These are phyloP conservation scores for Trapa bicornis DNA, from an alignment of 345 rosid species.

Conservation along the genomic window DNA sequence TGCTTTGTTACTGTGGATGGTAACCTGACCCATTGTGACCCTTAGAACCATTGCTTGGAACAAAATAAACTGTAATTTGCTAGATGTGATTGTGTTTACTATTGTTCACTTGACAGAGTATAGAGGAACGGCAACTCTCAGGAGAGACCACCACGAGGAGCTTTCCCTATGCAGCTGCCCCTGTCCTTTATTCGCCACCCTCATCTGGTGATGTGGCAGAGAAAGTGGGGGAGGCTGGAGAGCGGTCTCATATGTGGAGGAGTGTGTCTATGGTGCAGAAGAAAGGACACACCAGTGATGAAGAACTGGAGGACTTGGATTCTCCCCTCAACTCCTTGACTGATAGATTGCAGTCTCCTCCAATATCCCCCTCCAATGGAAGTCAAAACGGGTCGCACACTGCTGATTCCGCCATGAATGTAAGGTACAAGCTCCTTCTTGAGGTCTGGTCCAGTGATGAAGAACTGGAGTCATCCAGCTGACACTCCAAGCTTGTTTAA, in stretches of 20 bases:
- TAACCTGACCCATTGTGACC: not conserved
- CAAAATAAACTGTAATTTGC: not conserved
- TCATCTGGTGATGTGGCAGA: slow-evolving; percentile 45
- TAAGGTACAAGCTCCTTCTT: slow-evolving; percentile 67
- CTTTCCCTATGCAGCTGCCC: slow-evolving; percentile 67
- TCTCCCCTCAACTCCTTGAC: slow-evolving; percentile 55
- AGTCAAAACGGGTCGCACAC: slow-evolving; percentile 20
- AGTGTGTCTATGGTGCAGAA: slow-evolving; percentile 51
- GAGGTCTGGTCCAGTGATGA: slow-evolving; percentile 84
- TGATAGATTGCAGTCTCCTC: slow-evolving; percentile 32
- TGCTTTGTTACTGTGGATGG: not conserved
- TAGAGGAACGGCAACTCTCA: slow-evolving; percentile 42
- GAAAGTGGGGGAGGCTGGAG: slow-evolving; percentile 49
- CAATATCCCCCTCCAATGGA: slow-evolving; percentile 9
- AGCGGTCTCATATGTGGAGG: slow-evolving; percentile 30
- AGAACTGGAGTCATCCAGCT: no score
- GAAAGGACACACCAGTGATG: slow-evolving; percentile 90
- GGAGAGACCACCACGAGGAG: slow-evolving; percentile 29
- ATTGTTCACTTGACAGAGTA: slow-evolving; percentile 21
- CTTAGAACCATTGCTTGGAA: no score
- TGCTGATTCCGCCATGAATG: slow-evolving; percentile 20
- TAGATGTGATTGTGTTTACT: not conserved
- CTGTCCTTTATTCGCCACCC: slow-evolving; percentile 51
- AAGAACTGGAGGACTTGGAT: slow-evolving; percentile 76
- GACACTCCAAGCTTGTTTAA: slow-evolving; percentile 10